Evolutionary conservation across 1,284 basidiomycete species (phyloP), one percentile per base, ranked within the genome.

Genomic region (Phylloporus sp.): DNA sequence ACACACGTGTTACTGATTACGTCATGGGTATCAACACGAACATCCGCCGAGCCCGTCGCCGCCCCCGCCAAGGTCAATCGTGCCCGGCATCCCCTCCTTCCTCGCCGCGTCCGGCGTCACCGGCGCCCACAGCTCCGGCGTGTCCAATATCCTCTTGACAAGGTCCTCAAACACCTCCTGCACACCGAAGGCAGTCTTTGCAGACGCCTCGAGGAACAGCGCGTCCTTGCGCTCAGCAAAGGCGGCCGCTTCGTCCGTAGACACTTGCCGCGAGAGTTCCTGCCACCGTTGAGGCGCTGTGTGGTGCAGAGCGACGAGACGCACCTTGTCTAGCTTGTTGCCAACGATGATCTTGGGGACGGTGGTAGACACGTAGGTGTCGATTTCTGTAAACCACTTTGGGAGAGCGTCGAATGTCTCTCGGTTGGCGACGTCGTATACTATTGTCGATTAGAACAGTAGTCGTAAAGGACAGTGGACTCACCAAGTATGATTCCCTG

Each of bases 261-360:
- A 82, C 7, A 99, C 96, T 78, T 96, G 92, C 3, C 97, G 88
- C 8, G 94, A 95, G 80, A 92, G 93, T 77, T 97, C 97, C 94
- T 96, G 45, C 5, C 23, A 6, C 1, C 4, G 23, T 27, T 68
- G 15, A 71, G 66, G 43, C n/a, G 5, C 47, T 8, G 32, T 20
- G 25, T 14, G 32, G 41, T 25, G 63, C 37, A 32, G 52, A 19
- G 27, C 43, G 14, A 29, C 35, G 29, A 10, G 17, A 76, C 82
- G 65, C 63, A 92, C 94, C 87, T 96, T 97, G 84, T 99, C 97
- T 7, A 97, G 86, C 82, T 99, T 99, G 83, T 99, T 99, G 12
- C 93, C 93, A 3, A 99, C 96, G 37, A 99, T 88, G 75, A 99
- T 95, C 86, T 96, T 95, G 62, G 97, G 94, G n/a, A 98, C 94